phyloP scores from a whole-genome alignment of 257 asterid species.

The Petunia secreta region DNA sequence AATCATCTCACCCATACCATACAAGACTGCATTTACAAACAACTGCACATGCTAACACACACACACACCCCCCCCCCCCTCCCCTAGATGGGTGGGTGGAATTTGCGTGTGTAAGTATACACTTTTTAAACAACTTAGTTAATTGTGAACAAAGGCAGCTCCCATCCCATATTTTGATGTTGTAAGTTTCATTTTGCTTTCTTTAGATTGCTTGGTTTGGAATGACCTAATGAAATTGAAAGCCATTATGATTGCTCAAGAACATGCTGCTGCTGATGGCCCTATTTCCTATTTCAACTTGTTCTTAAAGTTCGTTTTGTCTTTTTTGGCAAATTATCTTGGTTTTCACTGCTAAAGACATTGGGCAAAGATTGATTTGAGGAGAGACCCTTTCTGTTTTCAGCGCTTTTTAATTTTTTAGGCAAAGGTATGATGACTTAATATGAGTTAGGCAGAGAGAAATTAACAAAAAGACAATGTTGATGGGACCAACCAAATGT shows the following conservation, averaged over 20 bases:
- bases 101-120: neutral
- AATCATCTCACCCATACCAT: slow-evolving; percentile 65
- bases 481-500: slow-evolving; percentile 49
- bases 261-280: slow-evolving; percentile 52
- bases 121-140: slow-evolving; percentile 27
- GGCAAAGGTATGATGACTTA: slow-evolving; percentile 28
- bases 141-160: slow-evolving; percentile 68
- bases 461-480: slow-evolving; percentile 34
- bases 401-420: neutral
- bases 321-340: slow-evolving; percentile 20
- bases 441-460: slow-evolving; percentile 8
- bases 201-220: slow-evolving; percentile 43
- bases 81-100: neutral
- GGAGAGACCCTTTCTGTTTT: neutral
- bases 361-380: neutral
- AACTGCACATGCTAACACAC: slow-evolving; percentile 51
- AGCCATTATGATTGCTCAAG: slow-evolving; percentile 69
- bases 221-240: slow-evolving; percentile 61
- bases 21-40: slow-evolving; percentile 43
- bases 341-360: slow-evolving; percentile 64
- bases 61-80: no score
- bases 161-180: slow-evolving; percentile 13
- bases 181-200: slow-evolving; percentile 49
- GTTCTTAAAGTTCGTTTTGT: slow-evolving; percentile 60
- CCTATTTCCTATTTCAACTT: slow-evolving; percentile 79